phyloP scores from a whole-genome alignment of 1,139 yeast species.

The Eremothecium coryli region DNA sequence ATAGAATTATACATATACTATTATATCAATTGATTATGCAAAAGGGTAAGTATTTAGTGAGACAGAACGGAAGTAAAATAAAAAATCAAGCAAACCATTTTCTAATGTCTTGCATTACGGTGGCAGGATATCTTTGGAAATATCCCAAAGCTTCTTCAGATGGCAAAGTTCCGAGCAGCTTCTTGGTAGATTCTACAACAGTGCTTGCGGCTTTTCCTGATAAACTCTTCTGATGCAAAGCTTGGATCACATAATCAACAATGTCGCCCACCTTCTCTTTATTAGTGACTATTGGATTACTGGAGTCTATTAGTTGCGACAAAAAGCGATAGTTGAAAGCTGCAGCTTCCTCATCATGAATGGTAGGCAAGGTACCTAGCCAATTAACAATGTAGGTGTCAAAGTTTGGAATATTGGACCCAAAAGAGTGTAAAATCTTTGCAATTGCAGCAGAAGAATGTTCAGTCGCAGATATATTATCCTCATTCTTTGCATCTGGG shows the following conservation, averaged over 20 bases:
- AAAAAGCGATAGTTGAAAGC: slow-evolving; percentile 76
- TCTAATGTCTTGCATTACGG: slow-evolving; percentile 52
- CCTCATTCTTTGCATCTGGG: slow-evolving; percentile 83
- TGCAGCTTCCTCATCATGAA: slow-evolving; percentile 84
- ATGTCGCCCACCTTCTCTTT: slow-evolving; percentile 50
- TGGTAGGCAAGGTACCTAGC: slow-evolving; percentile 73
- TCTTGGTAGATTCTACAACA: slow-evolving; percentile 52
- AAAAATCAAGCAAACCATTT: slow-evolving; percentile 51
- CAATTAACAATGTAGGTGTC: slow-evolving; percentile 62
- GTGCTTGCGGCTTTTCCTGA: slow-evolving; percentile 62
- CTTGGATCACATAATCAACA: slow-evolving; percentile 68
- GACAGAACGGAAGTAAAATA: too few relatives aligned
- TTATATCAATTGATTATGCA: slow-evolving; percentile 4
- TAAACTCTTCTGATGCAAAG: slow-evolving; percentile 59
- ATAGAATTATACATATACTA: slow-evolving; percentile 4
- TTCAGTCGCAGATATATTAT: slow-evolving; percentile 80
- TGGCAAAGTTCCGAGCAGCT: slow-evolving; percentile 36
- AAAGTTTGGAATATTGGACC: slow-evolving; percentile 49
- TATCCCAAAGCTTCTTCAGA: slow-evolving; percentile 60
- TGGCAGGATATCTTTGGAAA: slow-evolving; percentile 54
- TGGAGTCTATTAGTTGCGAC: slow-evolving; percentile 59
- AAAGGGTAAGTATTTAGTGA: slow-evolving; percentile 4
- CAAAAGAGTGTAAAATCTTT: slow-evolving; percentile 56
- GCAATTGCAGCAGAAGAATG: slow-evolving; percentile 78
- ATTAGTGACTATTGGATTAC: slow-evolving; percentile 50